Percentiles rank a stretch among this genome's conserved stretches.
Evolutionary conservation across 495 filamentous ascomycete species (phyloP).

Genomic region (Xylaria acuta): DNA sequence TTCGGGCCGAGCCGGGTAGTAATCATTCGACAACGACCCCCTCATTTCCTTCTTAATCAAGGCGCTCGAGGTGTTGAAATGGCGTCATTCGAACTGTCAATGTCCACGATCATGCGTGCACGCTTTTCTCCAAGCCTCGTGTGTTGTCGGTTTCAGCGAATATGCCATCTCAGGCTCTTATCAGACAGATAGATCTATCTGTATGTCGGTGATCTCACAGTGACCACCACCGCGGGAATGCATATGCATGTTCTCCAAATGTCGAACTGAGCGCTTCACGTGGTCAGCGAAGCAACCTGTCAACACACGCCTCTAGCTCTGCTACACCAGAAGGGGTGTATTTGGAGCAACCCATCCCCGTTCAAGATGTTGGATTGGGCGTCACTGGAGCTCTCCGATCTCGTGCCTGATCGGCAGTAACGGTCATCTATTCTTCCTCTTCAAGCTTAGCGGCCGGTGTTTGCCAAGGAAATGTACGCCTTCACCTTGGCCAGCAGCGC

Average conservation of each 20-base stretch:
- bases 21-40: slow-evolving; percentile 10
- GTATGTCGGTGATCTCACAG: slow-evolving; percentile 14
- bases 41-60: background rate
- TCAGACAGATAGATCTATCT: slow-evolving; percentile 16
- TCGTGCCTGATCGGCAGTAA: slow-evolving; percentile 25
- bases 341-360: background rate
- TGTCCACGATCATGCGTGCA: background rate
- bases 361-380: slow-evolving; percentile 4
- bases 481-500: slow-evolving; percentile 12
- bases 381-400: slow-evolving; percentile 5
- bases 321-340: background rate
- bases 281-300: slow-evolving; percentile 12
- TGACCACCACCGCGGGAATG: slow-evolving; percentile 6
- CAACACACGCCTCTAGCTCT: background rate
- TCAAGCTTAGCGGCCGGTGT: slow-evolving; percentile 10
- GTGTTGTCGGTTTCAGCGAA: background rate
- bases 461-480: slow-evolving; percentile 9
- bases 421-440: slow-evolving; percentile 19
- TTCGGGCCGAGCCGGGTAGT: slow-evolving; percentile 8
- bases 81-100: background rate
- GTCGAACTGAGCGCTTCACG: slow-evolving; percentile 12
- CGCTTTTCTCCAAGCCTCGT: background rate
- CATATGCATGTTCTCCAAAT: slow-evolving; percentile 20
- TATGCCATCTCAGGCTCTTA: background rate
- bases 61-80: background rate